These are phyloP conservation scores for Megacollybia platyphylla DNA, from an alignment of 1,284 basidiomycete species.

Conservation along the genomic window DNA sequence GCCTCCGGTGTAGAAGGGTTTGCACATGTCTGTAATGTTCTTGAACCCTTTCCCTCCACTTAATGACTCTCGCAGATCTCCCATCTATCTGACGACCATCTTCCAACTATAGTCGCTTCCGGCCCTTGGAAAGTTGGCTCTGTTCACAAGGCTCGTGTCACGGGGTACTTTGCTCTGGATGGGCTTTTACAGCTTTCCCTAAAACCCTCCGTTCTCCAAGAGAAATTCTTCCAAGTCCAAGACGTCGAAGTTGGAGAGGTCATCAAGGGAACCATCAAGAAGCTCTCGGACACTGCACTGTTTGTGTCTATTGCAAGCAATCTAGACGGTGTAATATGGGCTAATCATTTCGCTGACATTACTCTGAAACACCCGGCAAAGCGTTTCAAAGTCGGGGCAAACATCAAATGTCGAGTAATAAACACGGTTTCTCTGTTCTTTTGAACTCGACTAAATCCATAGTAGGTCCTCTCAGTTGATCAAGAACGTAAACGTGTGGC, in stretches of 20 bases:
- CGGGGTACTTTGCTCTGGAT: slow-evolving; percentile 82
- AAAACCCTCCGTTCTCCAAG: slow-evolving; percentile 73
- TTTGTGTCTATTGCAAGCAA: slow-evolving; percentile 80
- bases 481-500: slow-evolving; percentile 71
- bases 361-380: slow-evolving; percentile 84
- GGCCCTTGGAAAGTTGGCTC: slow-evolving; percentile 75
- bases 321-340: slow-evolving; percentile 90
- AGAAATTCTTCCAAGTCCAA: slow-evolving; percentile 77
- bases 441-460: slow-evolving; percentile 6
- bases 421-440: not conserved
- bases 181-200: slow-evolving; percentile 82
- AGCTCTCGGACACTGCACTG: slow-evolving; percentile 65
- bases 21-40: slow-evolving; percentile 56
- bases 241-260: slow-evolving; percentile 80
- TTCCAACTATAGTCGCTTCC: slow-evolving; percentile 63
- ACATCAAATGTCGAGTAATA: slow-evolving; percentile 78
- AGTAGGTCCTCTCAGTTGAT: slow-evolving; percentile 79
- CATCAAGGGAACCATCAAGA: slow-evolving; percentile 78
- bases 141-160: slow-evolving; percentile 80
- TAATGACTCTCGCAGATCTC: slow-evolving; percentile 57
- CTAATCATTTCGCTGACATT: slow-evolving; percentile 93
- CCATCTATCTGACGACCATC: slow-evolving; percentile 84
- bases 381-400: slow-evolving; percentile 78
- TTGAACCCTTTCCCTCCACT: not conserved
- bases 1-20: slow-evolving; percentile 63